Percentiles rank a stretch among this genome's conserved stretches.
Conservation (phyloP, 1,284 basidiomycete species). For the Leccinum pseudoinsigne region DNA sequence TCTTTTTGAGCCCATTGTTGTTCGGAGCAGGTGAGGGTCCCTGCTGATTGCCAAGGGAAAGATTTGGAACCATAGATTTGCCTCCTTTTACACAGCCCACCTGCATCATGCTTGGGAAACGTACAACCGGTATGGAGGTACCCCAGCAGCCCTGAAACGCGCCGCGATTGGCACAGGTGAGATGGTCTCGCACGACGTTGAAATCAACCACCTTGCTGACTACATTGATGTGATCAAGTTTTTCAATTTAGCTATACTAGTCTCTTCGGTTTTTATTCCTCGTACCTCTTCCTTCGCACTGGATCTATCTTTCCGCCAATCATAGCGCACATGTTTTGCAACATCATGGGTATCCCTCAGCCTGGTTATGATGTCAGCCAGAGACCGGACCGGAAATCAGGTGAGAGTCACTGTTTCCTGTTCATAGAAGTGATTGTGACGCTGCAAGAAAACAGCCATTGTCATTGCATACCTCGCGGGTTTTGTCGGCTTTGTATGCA, state of each 20-base stretch:
- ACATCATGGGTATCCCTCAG: slow-evolving; percentile 88
- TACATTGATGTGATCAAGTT: slow-evolving; percentile 43
- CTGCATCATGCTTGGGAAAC: slow-evolving; percentile 89
- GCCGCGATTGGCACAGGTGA: slow-evolving; percentile 63
- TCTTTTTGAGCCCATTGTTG: slow-evolving; percentile 82
- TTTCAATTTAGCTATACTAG: slow-evolving; percentile 91
- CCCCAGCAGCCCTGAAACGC: slow-evolving; percentile 54
- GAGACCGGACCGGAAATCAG: slow-evolving; percentile 40
- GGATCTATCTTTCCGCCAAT: slow-evolving; percentile 65
- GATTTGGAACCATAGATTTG: slow-evolving; percentile 12
- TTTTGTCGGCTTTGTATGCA: slow-evolving; percentile 41
- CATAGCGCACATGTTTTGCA: slow-evolving; percentile 87
- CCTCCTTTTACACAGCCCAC: slow-evolving; percentile 61
- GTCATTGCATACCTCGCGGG: slow-evolving; percentile 48
- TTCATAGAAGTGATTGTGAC: slow-evolving; percentile 11
- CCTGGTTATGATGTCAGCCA: slow-evolving; percentile 37
- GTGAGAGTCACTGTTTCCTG: slow-evolving; percentile 24
- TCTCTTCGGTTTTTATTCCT: slow-evolving; percentile 88
- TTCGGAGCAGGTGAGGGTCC: slow-evolving; percentile 78
- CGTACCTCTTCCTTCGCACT: slow-evolving; percentile 85
- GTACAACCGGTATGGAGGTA: slow-evolving; percentile 73
- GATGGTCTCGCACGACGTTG: slow-evolving; percentile 29
- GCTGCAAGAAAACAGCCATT: slow-evolving; percentile 39
- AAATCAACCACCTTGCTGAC: slow-evolving; percentile 10
- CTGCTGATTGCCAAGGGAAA: background rate